Base-by-base conservation (phyloP, 2,329 filamentous ascomycete genomes). In the Penicillium thymicola region DNA sequence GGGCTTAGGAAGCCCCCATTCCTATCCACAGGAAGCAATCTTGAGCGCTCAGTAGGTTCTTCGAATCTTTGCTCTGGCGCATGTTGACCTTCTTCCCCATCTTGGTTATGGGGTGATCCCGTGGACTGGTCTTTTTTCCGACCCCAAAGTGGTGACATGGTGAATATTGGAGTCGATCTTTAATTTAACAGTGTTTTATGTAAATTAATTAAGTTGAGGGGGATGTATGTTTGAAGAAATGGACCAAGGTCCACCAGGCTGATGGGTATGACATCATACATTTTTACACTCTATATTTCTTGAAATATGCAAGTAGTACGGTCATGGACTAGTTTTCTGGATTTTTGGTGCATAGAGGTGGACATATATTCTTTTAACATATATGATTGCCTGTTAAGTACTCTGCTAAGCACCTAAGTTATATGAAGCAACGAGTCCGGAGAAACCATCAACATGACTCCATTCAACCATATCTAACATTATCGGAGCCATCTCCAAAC, bases 401-500 rank as follows among this genome's bases (percentile, higher is more conserved):
- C 18, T 48, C 34, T 18, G 23, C 14, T 34, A 16, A 23, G 11
- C 5, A 4, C 14, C 6, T 21, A n/a, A n/a, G n/a, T n/a, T n/a
- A 21, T 21, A 21, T 21, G 21, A 21, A 21, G 21, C 21, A 21
- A 21, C 21, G 21, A 48, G 23, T 5, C 46, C 5, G 4, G 34
- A 49, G 34, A 49, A 49, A 28, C 5, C 8, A 21, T 25, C 25
- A 21, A 27, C 10, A 40, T 28, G 4, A 27, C 10, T 21, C 16
- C 6, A n/a, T 45, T 61, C 43, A 87, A 0, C 85, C 85, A 70
- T 89, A 89, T 61, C 85, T 73, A 3, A 88, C 87, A 44, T 80
- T 71, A 0, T 75, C 79, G 1, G 73, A 67, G 2, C 78, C 81
- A 53, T 87, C 85, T 47, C 80, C 77, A 68, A 90, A 90, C 88